Conservation (phyloP, 2,329 filamentous ascomycete species). For the Aspergillus spinulosporus region DNA sequence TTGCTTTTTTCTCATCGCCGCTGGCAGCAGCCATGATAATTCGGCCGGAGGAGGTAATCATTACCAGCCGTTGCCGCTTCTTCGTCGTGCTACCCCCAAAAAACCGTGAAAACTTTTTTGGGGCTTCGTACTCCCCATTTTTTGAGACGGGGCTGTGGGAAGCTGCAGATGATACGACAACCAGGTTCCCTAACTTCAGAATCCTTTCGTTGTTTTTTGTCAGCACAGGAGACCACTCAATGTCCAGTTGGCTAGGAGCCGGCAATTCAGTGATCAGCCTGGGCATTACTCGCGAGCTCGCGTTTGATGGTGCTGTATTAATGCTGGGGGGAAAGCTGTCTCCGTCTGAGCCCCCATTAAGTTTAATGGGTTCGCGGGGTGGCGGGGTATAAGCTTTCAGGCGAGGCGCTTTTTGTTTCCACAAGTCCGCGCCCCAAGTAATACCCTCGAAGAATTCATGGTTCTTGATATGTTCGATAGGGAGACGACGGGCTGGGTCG, state of each 20-base stretch:
- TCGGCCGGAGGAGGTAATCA: slow-evolving; percentile 89
- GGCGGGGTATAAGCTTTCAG: slow-evolving; percentile 81
- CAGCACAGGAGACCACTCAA: slow-evolving; percentile 96
- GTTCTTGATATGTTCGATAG: slow-evolving; percentile 94
- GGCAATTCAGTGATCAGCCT: slow-evolving; percentile 92
- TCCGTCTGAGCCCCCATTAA: slow-evolving; percentile 56
- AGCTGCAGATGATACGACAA: slow-evolving; percentile 77
- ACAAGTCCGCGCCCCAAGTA: slow-evolving; percentile 77
- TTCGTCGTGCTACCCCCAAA: slow-evolving; percentile 90
- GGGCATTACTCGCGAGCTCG: slow-evolving; percentile 61
- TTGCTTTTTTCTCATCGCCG: slow-evolving; percentile 93
- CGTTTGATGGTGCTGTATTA: slow-evolving; percentile 40
- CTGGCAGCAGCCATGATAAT: slow-evolving; percentile 88
- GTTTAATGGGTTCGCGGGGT: slow-evolving; percentile 73
- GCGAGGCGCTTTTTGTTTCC: slow-evolving; percentile 86
- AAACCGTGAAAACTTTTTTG: slow-evolving; percentile 87
- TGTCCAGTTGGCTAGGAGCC: slow-evolving; percentile 93
- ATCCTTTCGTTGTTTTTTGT: slow-evolving; percentile 91
- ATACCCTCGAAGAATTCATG: slow-evolving; percentile 93
- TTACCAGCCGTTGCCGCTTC: slow-evolving; percentile 87
- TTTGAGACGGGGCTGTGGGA: slow-evolving; percentile 72
- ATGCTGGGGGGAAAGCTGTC: slow-evolving; percentile 47
- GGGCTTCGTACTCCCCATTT: slow-evolving; percentile 66
- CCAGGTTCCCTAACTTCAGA: slow-evolving; percentile 85
- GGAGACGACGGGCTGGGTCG: slow-evolving; percentile 79